Conservation (phyloP, 2,329 filamentous ascomycete species). For the Diaporthe ampelina region DNA sequence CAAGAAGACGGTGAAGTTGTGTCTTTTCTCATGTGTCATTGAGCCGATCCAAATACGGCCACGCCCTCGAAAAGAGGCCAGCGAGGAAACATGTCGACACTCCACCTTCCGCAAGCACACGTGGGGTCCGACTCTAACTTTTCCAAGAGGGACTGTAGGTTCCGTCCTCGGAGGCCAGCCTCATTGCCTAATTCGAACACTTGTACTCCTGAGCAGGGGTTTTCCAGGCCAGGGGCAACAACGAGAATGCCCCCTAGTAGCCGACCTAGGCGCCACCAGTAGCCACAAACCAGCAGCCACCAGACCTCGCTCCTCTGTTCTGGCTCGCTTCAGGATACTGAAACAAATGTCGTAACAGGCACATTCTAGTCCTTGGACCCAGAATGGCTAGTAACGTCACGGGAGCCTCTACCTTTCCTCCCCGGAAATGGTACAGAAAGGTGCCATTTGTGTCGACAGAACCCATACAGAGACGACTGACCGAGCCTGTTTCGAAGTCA, state of each 20-base stretch:
- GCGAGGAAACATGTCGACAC: neutral
- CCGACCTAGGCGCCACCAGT: conserved; percentile 22
- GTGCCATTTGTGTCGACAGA: conserved; percentile 49
- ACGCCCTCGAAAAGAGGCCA: conserved; percentile 1
- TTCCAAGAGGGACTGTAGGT: neutral
- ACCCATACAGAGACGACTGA: conserved; percentile 45
- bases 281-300: conserved; percentile 15
- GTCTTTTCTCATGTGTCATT: conserved; percentile 27
- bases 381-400: conserved; percentile 46
- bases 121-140: conserved; percentile 25
- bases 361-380: conserved; percentile 18
- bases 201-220: conserved; percentile 24
- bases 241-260: conserved; percentile 22
- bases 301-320: conserved; percentile 28
- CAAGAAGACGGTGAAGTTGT: conserved; percentile 25
- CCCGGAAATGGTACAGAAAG: conserved; percentile 50
- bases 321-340: conserved; percentile 27
- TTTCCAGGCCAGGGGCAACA: neutral
- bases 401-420: conserved; percentile 46
- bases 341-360: conserved; percentile 27
- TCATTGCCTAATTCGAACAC: neutral
- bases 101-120: conserved; percentile 14
- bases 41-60: conserved; percentile 28
- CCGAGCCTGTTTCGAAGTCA: conserved; percentile 27
- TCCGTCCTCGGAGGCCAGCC: conserved; percentile 33